phyloP scores from a whole-genome alignment of 192 early-diverging fungal genomes.

The Podochytrium sp. region DNA sequence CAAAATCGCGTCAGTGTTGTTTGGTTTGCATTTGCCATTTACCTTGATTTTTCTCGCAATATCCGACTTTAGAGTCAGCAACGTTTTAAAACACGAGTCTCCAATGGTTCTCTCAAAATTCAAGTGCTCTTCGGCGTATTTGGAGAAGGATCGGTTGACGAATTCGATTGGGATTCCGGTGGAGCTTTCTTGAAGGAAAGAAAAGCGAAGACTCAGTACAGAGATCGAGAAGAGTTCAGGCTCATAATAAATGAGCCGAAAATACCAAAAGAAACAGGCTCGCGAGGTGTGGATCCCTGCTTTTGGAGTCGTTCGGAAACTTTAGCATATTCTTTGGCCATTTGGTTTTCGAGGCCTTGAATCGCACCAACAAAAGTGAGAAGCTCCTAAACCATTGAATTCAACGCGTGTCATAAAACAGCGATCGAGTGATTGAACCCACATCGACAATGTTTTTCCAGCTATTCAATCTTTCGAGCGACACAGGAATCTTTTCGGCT shows the following conservation, averaged over 20 bases:
- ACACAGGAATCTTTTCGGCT: background rate
- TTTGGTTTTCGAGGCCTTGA: background rate
- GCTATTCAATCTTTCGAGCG: background rate
- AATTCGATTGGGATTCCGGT: background rate
- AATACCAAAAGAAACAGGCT: background rate
- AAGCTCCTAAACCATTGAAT: background rate
- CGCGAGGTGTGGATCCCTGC: background rate
- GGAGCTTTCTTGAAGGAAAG: background rate
- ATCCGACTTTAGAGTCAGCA: background rate
- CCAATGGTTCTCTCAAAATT: slow-evolving; percentile 7
- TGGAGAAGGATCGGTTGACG: background rate
- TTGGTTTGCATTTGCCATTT: background rate
- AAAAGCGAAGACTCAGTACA: background rate
- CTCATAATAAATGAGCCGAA: background rate
- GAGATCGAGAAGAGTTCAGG: background rate
- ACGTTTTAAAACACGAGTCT: background rate
- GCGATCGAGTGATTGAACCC: background rate
- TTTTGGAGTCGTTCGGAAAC: background rate
- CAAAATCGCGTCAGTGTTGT: too few relatives aligned
- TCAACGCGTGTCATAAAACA: too few relatives aligned
- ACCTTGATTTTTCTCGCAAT: background rate
- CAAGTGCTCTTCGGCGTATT: background rate
- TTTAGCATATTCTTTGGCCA: background rate
- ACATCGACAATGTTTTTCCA: slow-evolving; percentile 9
- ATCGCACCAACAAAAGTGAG: background rate